Evolutionary conservation across 208 protist species (phyloP).

Genomic region (Sergeia podlipaevii): DNA sequence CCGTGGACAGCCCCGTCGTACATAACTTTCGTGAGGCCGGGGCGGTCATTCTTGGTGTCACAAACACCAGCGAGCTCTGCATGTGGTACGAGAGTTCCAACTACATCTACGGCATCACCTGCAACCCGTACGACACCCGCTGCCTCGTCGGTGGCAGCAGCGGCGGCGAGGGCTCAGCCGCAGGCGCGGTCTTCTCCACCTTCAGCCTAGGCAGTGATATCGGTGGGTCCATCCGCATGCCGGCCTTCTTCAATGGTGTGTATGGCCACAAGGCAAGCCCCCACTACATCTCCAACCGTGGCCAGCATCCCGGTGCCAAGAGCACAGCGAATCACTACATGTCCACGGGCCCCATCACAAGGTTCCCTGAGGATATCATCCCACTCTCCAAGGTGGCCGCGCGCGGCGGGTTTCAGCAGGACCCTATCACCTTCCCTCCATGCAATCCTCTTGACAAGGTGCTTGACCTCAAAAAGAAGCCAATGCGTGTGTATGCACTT

Average conservation of each 20-base stretch:
- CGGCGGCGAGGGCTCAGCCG: slow-evolving; percentile 78
- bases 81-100: slow-evolving; percentile 91
- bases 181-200: slow-evolving; percentile 71
- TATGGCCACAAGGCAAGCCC: slow-evolving; percentile 86
- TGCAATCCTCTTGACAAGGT: slow-evolving; percentile 50
- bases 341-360: slow-evolving; percentile 76
- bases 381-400: slow-evolving; percentile 69
- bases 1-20: slow-evolving; percentile 68
- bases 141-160: slow-evolving; percentile 85
- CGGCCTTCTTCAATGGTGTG: slow-evolving; percentile 88
- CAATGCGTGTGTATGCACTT: slow-evolving; percentile 70
- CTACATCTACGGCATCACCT: slow-evolving; percentile 86
- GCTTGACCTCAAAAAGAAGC: slow-evolving; percentile 19
- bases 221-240: slow-evolving; percentile 89
- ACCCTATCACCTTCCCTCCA: slow-evolving; percentile 58
- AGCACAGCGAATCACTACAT: slow-evolving; percentile 81
- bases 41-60: slow-evolving; percentile 89
- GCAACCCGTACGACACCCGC: slow-evolving; percentile 87
- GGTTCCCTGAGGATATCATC: slow-evolving; percentile 82
- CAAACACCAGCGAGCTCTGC: slow-evolving; percentile 87
- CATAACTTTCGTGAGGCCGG: slow-evolving; percentile 84
- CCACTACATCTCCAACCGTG: slow-evolving; percentile 79
- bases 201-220: slow-evolving; percentile 89
- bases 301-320: slow-evolving; percentile 72
- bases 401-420: slow-evolving; percentile 68